Percentiles rank a stretch among this genome's conserved stretches.
These are phyloP conservation scores for Acacia melanoxylon DNA, from an alignment of 306 rosid species.

Conservation along the genomic window DNA sequence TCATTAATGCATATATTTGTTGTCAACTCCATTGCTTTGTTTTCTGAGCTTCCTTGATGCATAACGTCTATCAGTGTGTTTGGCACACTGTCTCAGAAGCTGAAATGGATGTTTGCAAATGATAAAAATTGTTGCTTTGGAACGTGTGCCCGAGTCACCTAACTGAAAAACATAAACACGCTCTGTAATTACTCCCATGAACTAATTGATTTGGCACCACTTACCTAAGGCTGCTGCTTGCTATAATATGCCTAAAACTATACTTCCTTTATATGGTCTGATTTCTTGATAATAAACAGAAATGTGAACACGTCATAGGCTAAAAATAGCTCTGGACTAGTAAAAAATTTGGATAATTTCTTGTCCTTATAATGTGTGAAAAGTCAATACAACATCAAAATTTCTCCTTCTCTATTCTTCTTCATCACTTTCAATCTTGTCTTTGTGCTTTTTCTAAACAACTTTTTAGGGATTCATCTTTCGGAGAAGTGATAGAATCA, in stretches of 20 bases:
- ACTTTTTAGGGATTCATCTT: conserved; percentile 8
- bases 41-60: neutral
- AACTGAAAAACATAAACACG: neutral
- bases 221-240: neutral
- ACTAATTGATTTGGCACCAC: neutral
- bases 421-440: neutral
- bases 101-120: neutral
- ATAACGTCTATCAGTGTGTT: neutral
- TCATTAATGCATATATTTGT: neutral
- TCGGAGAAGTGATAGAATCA: neutral
- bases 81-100: neutral
- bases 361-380: neutral
- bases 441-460: neutral
- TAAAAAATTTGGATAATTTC: neutral
- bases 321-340: neutral
- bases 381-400: neutral
- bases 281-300: neutral
- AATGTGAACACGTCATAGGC: neutral
- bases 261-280: neutral
- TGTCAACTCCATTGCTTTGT: neutral
- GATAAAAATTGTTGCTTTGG: neutral
- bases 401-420: neutral
- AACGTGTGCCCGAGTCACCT: neutral
- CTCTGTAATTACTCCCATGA: neutral
- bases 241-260: neutral